A percentile compares a stretch with the other conserved stretches of the same genome.
Evolutionary conservation across 257 asterid genomes (phyloP).

Genomic region (Solanum medicagineum): DNA sequence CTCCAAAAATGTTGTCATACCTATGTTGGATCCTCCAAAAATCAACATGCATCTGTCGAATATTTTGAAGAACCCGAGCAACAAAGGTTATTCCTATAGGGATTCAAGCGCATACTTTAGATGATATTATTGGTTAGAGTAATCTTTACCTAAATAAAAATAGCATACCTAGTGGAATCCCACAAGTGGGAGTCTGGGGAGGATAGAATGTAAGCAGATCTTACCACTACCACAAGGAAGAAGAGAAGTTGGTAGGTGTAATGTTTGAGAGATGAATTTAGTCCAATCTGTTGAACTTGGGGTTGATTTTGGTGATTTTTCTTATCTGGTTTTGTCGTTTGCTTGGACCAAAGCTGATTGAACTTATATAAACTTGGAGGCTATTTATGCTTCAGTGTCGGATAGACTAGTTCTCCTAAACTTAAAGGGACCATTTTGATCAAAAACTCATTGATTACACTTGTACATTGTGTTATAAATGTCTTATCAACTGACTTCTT

Average conservation of each 20-base stretch:
- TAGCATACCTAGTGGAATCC: too few species aligned
- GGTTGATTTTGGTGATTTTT: not conserved
- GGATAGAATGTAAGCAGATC: too few species aligned
- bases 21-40: not conserved
- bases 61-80: not conserved
- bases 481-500: not conserved
- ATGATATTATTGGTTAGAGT: not conserved
- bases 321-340: not conserved
- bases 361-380: not conserved
- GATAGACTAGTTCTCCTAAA: not conserved
- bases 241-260: not conserved
- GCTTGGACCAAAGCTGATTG: not conserved
- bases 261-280: not conserved
- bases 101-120: not conserved
- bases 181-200: too few species aligned
- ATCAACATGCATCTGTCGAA: not conserved
- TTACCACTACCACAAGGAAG: not conserved
- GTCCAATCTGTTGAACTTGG: not conserved
- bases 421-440: not conserved
- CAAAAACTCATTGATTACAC: not conserved
- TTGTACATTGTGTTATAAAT: not conserved
- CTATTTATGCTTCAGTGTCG: not conserved
- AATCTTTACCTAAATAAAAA: not conserved
- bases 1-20: not conserved
- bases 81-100: not conserved